Evolutionary conservation across 768 basidiomycete genomes (phyloP).

Genomic region (Myochromella boudieri): DNA sequence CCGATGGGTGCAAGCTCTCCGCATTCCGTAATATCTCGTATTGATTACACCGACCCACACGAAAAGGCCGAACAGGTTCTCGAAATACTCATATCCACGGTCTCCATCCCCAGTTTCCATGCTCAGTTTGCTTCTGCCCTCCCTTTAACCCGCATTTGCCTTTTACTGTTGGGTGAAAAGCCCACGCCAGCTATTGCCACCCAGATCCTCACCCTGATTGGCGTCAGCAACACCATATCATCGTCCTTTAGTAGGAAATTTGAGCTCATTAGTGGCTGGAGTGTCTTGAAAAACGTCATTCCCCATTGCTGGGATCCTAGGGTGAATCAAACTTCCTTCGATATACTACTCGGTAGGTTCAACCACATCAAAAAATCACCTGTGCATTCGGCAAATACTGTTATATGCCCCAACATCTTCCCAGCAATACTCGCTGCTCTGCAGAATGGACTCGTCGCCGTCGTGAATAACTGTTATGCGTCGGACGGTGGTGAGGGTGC

Average conservation of each 20-base stretch:
- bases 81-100: constrained; percentile 58
- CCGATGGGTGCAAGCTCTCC: constrained; percentile 41
- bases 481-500: constrained; percentile 29
- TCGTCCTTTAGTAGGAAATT: constrained; percentile 77
- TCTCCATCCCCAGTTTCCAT: constrained; percentile 57
- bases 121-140: constrained; percentile 71
- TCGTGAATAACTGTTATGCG: constrained; percentile 36
- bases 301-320: constrained; percentile 67
- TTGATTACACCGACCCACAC: constrained; percentile 47
- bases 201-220: constrained; percentile 60
- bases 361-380: constrained; percentile 21
- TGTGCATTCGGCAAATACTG: constrained; percentile 25
- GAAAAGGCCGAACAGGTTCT: constrained; percentile 73
- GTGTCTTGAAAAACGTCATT: constrained; percentile 63
- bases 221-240: constrained; percentile 52
- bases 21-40: constrained; percentile 52
- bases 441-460: constrained; percentile 48
- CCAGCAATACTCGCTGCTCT: constrained; percentile 72
- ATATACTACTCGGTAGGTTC: constrained; percentile 61
- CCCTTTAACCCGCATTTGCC: constrained; percentile 74
- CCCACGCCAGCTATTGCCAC: constrained; percentile 60
- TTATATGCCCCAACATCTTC: constrained; percentile 69
- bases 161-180: constrained; percentile 79
- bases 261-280: constrained; percentile 85
- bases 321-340: constrained; percentile 69